Base-by-base conservation (phyloP, 768 basidiomycete genomes). In the Boletus subparvulus region DNA sequence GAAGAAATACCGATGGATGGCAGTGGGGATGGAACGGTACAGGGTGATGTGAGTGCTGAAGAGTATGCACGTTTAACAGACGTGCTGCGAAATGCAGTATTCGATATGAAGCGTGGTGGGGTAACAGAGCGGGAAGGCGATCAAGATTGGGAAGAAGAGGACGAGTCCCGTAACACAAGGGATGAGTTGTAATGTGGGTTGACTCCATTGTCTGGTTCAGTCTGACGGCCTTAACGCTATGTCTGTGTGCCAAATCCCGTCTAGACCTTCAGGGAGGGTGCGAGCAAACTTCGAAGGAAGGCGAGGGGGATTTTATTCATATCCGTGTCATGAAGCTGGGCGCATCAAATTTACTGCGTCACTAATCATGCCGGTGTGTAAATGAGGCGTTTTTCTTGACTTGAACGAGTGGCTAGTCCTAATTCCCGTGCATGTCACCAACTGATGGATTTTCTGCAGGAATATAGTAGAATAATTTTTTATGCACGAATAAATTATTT, bases 1-100 rank as follows among this genome's bases (percentile, higher is more conserved):
- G 83, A 82, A 50, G 80, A 79, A 36, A 67, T 74, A 49, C 75
- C 74, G 6, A 51, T 74, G 53, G 77, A 77, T 46, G 65, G 51
- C 6, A 52, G 53, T 44, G 73, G 61, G 4, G 67, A 58, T 48
- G 67, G 56, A 14, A 50, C 26, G 42, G 64, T 46, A 41, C 63
- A 58, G 40, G 70, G 26, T 28, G 26, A 75, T 57, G 61, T 73
- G 44, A 72, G 74, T 61, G 62, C 73, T 59, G 71, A 73, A 55
- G 73, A 78, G 63, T 66, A 73, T 60, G 76, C 80, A 54, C 73
- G 71, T 40, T 69, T 87, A 44, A 74, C 75, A 40, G 78, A 83
- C 14, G 75, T 78, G 39, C 67, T 89, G 42, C 80, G 80, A 26
- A 80, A 77, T 26, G 83, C 80, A 19, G 82, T 84, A 4, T 77